These are phyloP conservation scores for barrel medic (Medicago truncatula) DNA, from an alignment of 306 rosid genomes.

Conservation along the genomic window DNA sequence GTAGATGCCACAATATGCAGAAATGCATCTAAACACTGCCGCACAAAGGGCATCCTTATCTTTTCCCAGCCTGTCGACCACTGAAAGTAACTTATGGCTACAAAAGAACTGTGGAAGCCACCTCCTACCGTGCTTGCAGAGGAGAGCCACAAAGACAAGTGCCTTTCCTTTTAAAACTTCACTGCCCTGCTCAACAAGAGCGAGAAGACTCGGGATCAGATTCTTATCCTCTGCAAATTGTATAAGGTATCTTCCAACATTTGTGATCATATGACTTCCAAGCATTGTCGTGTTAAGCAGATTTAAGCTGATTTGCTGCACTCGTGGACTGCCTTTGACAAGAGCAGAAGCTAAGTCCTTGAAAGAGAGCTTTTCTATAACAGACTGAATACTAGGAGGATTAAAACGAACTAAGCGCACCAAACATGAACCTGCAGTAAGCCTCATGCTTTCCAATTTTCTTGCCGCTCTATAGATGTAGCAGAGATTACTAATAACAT, in stretches of 20 bases:
- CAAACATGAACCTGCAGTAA: slow-evolving; percentile 96
- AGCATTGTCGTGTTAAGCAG: slow-evolving; percentile 86
- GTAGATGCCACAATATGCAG: slow-evolving; percentile 75
- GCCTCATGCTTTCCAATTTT: slow-evolving; percentile 93
- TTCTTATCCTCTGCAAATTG: slow-evolving; percentile 84
- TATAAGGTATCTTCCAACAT: slow-evolving; percentile 73
- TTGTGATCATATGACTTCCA: slow-evolving; percentile 81
- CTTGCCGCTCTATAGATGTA: slow-evolving; percentile 88
- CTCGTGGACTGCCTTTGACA: slow-evolving; percentile 82
- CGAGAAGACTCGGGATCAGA: slow-evolving; percentile 73
- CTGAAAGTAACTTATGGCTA: slow-evolving; percentile 82
- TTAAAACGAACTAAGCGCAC: slow-evolving; percentile 91
- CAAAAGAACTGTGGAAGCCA: slow-evolving; percentile 94
- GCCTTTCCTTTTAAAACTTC: slow-evolving; percentile 93
- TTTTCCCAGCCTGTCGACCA: slow-evolving; percentile 88
- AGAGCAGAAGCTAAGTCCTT: slow-evolving; percentile 84
- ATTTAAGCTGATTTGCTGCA: slow-evolving; percentile 95
- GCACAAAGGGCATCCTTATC: slow-evolving; percentile 84
- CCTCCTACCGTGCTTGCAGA: slow-evolving; percentile 82
- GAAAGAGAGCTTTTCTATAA: slow-evolving; percentile 76
- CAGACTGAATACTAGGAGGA: slow-evolving; percentile 77
- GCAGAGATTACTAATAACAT: slow-evolving; percentile 78
- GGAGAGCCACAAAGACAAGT: slow-evolving; percentile 82
- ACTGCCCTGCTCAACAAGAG: slow-evolving; percentile 90
- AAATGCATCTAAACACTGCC: slow-evolving; percentile 80